Evolutionary conservation across 2,329 filamentous ascomycete species (phyloP).

Genomic region (Ambrosiella cleistominuta): DNA sequence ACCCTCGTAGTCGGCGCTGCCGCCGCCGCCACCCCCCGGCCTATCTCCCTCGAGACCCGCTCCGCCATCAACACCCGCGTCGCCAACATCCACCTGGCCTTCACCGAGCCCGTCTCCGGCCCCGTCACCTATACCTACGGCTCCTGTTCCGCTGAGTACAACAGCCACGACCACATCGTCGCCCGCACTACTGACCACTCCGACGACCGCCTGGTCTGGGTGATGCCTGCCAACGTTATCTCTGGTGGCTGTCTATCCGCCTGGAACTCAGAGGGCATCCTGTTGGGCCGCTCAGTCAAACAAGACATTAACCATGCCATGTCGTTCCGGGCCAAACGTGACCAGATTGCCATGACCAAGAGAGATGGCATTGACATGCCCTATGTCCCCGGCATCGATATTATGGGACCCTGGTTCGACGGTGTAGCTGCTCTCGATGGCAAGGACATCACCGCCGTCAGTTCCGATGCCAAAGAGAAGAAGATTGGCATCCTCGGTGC

Average conservation of each 20-base stretch:
- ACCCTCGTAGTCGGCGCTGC: constrained; percentile 9
- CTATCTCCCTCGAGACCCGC: constrained; percentile 12
- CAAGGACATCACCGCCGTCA: constrained; percentile 24
- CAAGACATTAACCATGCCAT: constrained; percentile 14
- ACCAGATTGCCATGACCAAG: constrained; percentile 15
- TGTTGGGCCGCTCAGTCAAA: constrained; percentile 19
- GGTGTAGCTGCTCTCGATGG: constrained; percentile 40
- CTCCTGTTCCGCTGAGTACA: constrained; percentile 13
- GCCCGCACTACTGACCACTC: constrained; percentile 14
- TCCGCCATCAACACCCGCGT: constrained; percentile 10
- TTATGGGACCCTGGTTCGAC: constrained; percentile 43
- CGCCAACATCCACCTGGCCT: constrained; percentile 16
- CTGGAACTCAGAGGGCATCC: constrained; percentile 18
- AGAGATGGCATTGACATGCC: constrained; percentile 27
- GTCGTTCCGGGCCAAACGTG: constrained; percentile 5
- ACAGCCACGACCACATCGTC: constrained; percentile 14
- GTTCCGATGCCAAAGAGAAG: constrained; percentile 39
- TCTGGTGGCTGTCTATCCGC: constrained; percentile 25
- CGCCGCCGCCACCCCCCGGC: constrained; percentile 8
- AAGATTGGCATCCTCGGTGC: constrained; percentile 46
- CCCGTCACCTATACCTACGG: constrained; percentile 15
- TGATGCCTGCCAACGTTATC: constrained; percentile 15
- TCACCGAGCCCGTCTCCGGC: constrained; percentile 12
- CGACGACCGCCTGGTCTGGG: constrained; percentile 16
- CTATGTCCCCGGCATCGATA: constrained; percentile 20